Percentiles rank a stretch among this genome's conserved stretches.
Conservation (phyloP, 768 basidiomycete species). For the Amanita thiersii region DNA sequence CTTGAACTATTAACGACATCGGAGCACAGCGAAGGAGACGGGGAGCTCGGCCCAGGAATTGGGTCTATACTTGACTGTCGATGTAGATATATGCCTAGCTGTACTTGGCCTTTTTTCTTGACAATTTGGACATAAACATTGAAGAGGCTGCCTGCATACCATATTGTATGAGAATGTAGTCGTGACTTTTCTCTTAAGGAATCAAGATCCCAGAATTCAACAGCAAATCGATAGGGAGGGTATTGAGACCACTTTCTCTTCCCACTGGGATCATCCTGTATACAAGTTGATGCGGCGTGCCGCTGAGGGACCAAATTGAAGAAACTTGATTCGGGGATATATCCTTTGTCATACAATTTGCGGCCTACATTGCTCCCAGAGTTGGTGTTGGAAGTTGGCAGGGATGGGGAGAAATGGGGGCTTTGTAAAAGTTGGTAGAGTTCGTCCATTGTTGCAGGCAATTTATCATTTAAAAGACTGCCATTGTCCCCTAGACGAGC, state of each 20-base stretch:
- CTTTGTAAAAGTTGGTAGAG: constrained; percentile 41
- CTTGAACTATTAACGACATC: neutral
- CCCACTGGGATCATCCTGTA: constrained; percentile 33
- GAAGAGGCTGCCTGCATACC: constrained; percentile 84
- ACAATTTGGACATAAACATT: constrained; percentile 88
- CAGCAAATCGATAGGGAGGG: constrained; percentile 77
- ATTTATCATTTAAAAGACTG: constrained; percentile 32
- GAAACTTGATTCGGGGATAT: constrained; percentile 44
- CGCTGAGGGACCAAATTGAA: constrained; percentile 52
- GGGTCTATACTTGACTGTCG: constrained; percentile 77
- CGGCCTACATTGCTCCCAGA: neutral
- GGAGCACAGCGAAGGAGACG: constrained; percentile 18
- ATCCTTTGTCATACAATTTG: constrained; percentile 6
- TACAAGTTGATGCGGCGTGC: constrained; percentile 31
- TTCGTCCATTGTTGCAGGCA: constrained; percentile 55
- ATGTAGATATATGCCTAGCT: constrained; percentile 86
- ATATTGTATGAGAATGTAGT: constrained; percentile 77
- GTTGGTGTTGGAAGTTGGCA: neutral
- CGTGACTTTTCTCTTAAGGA: constrained; percentile 78
- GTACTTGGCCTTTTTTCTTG: constrained; percentile 64
- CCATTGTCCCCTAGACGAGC: constrained; percentile 67
- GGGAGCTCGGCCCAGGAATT: constrained; percentile 64
- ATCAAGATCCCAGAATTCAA: constrained; percentile 88
- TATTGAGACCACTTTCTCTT: constrained; percentile 56
- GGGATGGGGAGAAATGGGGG: constrained; percentile 20